Base-by-base conservation (phyloP, 495 filamentous ascomycete species). In the Hypoxylon subgilvum region DNA sequence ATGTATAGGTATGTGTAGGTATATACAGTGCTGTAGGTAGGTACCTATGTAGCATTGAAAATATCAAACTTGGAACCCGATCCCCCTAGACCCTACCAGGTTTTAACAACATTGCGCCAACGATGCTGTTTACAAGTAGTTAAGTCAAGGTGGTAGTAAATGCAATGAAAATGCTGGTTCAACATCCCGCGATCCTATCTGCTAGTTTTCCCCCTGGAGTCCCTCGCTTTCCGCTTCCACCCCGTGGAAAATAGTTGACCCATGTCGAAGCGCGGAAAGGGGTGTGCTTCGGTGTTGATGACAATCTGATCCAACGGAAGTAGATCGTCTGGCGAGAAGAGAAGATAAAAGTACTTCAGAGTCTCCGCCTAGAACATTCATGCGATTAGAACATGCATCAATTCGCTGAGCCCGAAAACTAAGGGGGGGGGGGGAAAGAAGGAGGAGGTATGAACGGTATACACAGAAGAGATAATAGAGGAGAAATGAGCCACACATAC, bases 211-310 rank as follows among this genome's bases (percentile, higher is more conserved):
- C 69, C 74, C 5, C 74, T 62, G n/a, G 48, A 58, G 51, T 74
- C 72, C 57, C 86, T 73, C 2, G 81, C 78, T 63, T 89, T 88
- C 58, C 94, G 78, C 76, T 84, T 74, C 94, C 94, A 98, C 1
- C 94, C 92, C 0, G 93, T 97, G 69, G 82, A 84, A 57, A 97
- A 86, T 41, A 90, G 79, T 38, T 84, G 86, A 4, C 82, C 83
- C 61, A 90, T 82, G 65, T 91, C 82, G 66, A 99, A 97, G 16
- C 88, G 77, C 6, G 94, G 94, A 57, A 99, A 80, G 1, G 89
- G 86, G 71, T 99, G 94, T 14, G 91, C 94, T 78, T 97, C 94
- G 12, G 95, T 97, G 68, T 97, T 99, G 61, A 97, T 85, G 18
- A 99, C 90, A 27, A 96, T 76, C 42, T 92, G 80, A 59, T 92